Conservation (phyloP, 495 filamentous ascomycete species). For the Filosporella fistucella region DNA sequence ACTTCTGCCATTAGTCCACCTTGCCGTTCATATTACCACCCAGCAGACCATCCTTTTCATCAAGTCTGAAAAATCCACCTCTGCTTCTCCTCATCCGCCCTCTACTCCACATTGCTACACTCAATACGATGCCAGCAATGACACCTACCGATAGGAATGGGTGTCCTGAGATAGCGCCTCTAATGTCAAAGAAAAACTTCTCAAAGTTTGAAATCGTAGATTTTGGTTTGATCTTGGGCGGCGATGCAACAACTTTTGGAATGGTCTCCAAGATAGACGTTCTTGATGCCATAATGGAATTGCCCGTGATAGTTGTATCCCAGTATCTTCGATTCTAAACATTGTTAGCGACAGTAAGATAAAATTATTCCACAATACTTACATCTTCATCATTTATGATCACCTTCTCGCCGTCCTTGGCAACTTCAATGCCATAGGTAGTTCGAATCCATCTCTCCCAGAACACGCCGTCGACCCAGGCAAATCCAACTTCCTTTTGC, state of each 20-base stretch:
- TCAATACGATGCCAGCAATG: slow-evolving; percentile 49
- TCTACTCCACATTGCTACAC: slow-evolving; percentile 47
- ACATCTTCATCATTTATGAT: slow-evolving; percentile 98
- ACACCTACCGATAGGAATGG: slow-evolving; percentile 65
- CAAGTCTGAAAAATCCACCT: slow-evolving; percentile 70
- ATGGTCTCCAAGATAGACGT: slow-evolving; percentile 95
- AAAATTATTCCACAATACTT: slow-evolving; percentile 36
- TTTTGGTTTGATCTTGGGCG: slow-evolving; percentile 82
- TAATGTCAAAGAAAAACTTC: slow-evolving; percentile 72
- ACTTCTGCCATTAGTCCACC: slow-evolving; percentile 57
- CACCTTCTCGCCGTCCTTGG: slow-evolving; percentile 77
- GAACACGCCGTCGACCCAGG: slow-evolving; percentile 97
- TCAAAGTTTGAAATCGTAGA: slow-evolving; percentile 75
- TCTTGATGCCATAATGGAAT: slow-evolving; percentile 80
- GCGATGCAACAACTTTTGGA: slow-evolving; percentile 63
- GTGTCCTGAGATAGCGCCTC: slow-evolving; percentile 61
- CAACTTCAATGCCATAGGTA: slow-evolving; percentile 85
- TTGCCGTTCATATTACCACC: slow-evolving; percentile 61
- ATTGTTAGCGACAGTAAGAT: slow-evolving; percentile 26
- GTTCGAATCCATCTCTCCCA: slow-evolving; percentile 96
- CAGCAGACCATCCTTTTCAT: slow-evolving; percentile 71
- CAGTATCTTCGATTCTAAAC: slow-evolving; percentile 84
- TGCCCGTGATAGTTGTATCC: slow-evolving; percentile 86
- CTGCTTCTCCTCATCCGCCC: slow-evolving; percentile 49
- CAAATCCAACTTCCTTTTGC: slow-evolving; percentile 87